Conservation (phyloP, 129 eudicot genomes). For the Silybum marianum region DNA sequence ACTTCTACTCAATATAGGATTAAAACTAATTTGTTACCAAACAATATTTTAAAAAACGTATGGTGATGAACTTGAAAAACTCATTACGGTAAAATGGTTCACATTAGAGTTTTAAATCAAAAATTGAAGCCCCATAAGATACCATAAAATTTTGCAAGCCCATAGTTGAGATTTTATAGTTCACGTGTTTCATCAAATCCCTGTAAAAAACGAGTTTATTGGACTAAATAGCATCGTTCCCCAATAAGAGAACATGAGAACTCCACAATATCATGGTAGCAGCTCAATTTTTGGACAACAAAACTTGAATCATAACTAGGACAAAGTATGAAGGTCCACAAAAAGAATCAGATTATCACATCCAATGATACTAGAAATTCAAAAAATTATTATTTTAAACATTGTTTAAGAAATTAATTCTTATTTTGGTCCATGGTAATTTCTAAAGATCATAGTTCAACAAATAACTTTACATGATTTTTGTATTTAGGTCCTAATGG, state of each 20-base stretch:
- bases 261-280: not conserved
- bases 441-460: not conserved
- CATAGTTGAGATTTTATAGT: not conserved
- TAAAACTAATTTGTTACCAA: not conserved
- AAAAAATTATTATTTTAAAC: not conserved
- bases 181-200: not conserved
- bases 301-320: not conserved
- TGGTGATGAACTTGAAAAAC: not conserved
- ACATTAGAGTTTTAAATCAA: not conserved
- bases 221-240: not conserved
- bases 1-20: not conserved
- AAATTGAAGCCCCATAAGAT: not conserved
- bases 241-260: not conserved
- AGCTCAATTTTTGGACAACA: not conserved
- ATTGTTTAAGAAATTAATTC: not conserved
- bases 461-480: not conserved
- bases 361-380: not conserved
- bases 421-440: not conserved
- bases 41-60: not conserved
- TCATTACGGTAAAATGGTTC: not conserved
- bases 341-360: not conserved
- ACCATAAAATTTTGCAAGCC: conserved; percentile 1
- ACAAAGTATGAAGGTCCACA: not conserved
- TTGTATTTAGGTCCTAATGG: not conserved
- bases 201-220: not conserved